phyloP scores from a whole-genome alignment of 306 rosid genomes.

The Lithocarpus polystachyus region DNA sequence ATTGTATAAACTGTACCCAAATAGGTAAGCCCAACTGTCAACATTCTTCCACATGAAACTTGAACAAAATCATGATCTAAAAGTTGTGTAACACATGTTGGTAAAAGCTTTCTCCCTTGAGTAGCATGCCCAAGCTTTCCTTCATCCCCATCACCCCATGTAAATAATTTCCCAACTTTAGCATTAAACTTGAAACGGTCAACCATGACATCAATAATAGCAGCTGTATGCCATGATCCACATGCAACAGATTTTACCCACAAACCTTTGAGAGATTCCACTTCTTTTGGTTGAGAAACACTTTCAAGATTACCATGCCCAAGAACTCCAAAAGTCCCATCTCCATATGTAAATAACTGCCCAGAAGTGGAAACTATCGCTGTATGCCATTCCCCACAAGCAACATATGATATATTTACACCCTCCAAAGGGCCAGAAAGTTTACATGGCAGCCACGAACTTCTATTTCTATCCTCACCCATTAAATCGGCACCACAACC shows the following conservation, averaged over 20 bases:
- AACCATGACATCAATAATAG: slow-evolving; percentile 53
- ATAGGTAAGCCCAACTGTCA: slow-evolving; percentile 70
- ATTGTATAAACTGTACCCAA: slow-evolving; percentile 67
- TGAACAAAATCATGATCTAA: slow-evolving; percentile 74
- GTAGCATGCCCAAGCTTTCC: slow-evolving; percentile 72
- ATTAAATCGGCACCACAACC: slow-evolving; percentile 37
- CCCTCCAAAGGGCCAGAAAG: slow-evolving; percentile 60
- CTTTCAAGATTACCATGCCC: slow-evolving; percentile 69
- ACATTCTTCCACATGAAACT: slow-evolving; percentile 80
- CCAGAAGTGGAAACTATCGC: slow-evolving; percentile 71
- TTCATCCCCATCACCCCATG: slow-evolving; percentile 90
- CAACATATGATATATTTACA: slow-evolving; percentile 39
- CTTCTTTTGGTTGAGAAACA: slow-evolving; percentile 66
- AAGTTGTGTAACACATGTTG: slow-evolving; percentile 69
- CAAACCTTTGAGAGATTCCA: slow-evolving; percentile 61
- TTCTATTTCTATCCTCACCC: slow-evolving; percentile 36
- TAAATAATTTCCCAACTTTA: slow-evolving; percentile 62
- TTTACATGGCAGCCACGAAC: slow-evolving; percentile 66
- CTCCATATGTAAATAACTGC: slow-evolving; percentile 71
- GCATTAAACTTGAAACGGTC: slow-evolving; percentile 45
- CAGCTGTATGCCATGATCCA: slow-evolving; percentile 92
- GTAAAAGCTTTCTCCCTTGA: slow-evolving; percentile 58
- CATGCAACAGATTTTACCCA: slow-evolving; percentile 73
- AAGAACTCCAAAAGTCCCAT: slow-evolving; percentile 84
- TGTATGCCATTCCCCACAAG: slow-evolving; percentile 94